These are phyloP conservation scores for Yarrowia sp. DNA, from an alignment of 805 yeast species.

Conservation along the genomic window DNA sequence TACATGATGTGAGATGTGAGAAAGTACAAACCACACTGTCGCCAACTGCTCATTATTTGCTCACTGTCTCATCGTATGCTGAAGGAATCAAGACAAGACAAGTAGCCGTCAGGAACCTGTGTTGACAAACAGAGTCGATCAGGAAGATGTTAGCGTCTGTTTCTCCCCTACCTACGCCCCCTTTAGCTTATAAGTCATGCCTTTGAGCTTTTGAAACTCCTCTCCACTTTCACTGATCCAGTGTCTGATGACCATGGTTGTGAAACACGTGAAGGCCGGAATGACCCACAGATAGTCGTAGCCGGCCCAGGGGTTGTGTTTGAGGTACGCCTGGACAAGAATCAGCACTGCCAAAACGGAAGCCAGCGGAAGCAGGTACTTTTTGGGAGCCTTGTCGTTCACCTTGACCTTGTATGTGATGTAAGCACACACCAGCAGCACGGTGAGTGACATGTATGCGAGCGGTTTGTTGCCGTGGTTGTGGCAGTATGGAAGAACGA, in stretches of 20 bases:
- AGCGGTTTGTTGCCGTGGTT: conserved; percentile 43
- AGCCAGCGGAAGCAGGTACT: conserved; percentile 40
- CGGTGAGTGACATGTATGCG: conserved; percentile 46
- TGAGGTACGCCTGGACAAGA: conserved; percentile 43
- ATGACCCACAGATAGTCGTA: conserved; percentile 49
- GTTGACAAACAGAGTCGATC: too few relatives aligned
- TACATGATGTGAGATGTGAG: too few relatives aligned
- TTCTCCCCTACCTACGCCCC: conserved; percentile 44
- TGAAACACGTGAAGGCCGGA: conserved; percentile 45
- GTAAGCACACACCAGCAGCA: conserved; percentile 45
- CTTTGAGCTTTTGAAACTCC: conserved; percentile 39
- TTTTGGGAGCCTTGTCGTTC: conserved; percentile 33
- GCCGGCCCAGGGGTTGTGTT: conserved; percentile 45
- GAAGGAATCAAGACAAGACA: too few relatives aligned
- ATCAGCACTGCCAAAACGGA: conserved; percentile 44
- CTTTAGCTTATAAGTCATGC: conserved; percentile 45
- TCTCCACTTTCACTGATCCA: conserved; percentile 47
- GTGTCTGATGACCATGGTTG: conserved; percentile 43
- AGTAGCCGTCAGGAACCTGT: too few relatives aligned
- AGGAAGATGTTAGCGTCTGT: too few relatives aligned
- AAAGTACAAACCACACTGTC: too few relatives aligned
- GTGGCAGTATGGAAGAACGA: conserved; percentile 45
- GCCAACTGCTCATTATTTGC: too few relatives aligned
- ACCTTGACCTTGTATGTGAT: conserved; percentile 42
- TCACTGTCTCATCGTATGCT: too few relatives aligned